Conservation (phyloP, 2,329 filamentous ascomycete genomes). For the Lasiodiplodia gonubiensis region DNA sequence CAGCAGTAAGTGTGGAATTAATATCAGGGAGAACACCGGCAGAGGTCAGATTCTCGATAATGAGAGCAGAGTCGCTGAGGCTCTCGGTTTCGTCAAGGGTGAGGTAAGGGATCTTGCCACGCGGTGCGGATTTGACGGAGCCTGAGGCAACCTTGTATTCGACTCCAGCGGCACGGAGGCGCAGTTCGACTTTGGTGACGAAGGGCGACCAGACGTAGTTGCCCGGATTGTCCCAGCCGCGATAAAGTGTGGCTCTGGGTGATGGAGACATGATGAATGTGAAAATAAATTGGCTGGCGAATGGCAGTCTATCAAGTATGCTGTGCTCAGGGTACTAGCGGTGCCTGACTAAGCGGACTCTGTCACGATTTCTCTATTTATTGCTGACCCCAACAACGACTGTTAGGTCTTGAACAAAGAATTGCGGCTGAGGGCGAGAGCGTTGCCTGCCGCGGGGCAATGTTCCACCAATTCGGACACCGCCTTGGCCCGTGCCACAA, state of each 20-base stretch:
- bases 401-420: neutral
- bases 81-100: constrained; percentile 35
- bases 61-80: constrained; percentile 63
- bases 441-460: neutral
- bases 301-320: neutral
- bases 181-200: constrained; percentile 66
- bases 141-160: constrained; percentile 56
- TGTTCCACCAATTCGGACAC: neutral
- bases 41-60: constrained; percentile 54
- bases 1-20: constrained; percentile 51
- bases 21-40: constrained; percentile 55
- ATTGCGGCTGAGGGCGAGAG: neutral
- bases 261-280: neutral
- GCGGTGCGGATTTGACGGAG: constrained; percentile 54
- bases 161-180: constrained; percentile 60
- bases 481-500: neutral
- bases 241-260: constrained; percentile 53
- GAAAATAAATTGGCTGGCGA: neutral
- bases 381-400: neutral
- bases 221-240: constrained; percentile 53
- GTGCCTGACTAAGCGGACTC: neutral
- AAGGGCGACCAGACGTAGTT: constrained; percentile 66
- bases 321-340: neutral
- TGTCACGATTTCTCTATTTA: neutral
- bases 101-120: constrained; percentile 67